A percentile compares a stretch with the other conserved stretches of the same genome.
phyloP scores from a whole-genome alignment of 225 moss, liverwort and hornwort species.

The Anthoceros angustus region DNA sequence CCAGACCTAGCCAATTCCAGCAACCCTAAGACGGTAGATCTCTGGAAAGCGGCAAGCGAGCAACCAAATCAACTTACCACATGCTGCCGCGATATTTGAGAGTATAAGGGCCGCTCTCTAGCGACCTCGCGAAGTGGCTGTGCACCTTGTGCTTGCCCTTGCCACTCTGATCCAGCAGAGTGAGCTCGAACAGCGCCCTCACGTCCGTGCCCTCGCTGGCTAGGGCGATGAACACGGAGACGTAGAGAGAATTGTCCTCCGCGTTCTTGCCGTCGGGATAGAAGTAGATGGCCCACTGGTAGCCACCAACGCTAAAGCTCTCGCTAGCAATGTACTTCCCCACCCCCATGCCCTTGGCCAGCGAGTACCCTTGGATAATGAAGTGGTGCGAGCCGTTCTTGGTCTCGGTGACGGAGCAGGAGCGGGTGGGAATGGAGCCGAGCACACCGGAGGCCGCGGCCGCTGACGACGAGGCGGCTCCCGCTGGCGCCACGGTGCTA shows the following conservation, averaged over 20 bases:
- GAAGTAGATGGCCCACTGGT: slow-evolving; percentile 99
- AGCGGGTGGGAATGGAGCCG: slow-evolving; percentile 37
- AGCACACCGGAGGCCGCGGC: slow-evolving; percentile 4
- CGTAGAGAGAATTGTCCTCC: slow-evolving; percentile 86
- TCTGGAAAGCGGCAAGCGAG: neutral
- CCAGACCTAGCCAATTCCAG: neutral
- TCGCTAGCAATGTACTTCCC: slow-evolving; percentile 98
- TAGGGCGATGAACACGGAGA: slow-evolving; percentile 90
- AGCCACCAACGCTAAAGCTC: slow-evolving; percentile 79
- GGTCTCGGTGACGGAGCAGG: slow-evolving; percentile 82
- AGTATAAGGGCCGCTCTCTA: slow-evolving; percentile 93
- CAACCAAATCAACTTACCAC: slow-evolving; percentile 33
- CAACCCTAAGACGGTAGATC: neutral
- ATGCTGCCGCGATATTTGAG: slow-evolving; percentile 95
- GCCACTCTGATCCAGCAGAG: slow-evolving; percentile 84
- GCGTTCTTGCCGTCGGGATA: slow-evolving; percentile 99
- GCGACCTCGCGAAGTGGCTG: slow-evolving; percentile 87
- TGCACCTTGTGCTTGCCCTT: slow-evolving; percentile 99
- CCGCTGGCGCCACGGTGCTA: neutral
- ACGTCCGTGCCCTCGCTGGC: slow-evolving; percentile 97
- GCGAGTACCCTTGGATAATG: slow-evolving; percentile 89
- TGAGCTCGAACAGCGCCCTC: slow-evolving; percentile 90
- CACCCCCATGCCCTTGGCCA: slow-evolving; percentile 97
- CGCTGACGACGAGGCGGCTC: slow-evolving; percentile 5
- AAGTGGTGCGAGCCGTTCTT: slow-evolving; percentile 96